Percentiles rank a stretch among this genome's conserved stretches.
Evolutionary conservation across 2,329 filamentous ascomycete genomes (phyloP).

Genomic region (Microsporum ferrugineum): DNA sequence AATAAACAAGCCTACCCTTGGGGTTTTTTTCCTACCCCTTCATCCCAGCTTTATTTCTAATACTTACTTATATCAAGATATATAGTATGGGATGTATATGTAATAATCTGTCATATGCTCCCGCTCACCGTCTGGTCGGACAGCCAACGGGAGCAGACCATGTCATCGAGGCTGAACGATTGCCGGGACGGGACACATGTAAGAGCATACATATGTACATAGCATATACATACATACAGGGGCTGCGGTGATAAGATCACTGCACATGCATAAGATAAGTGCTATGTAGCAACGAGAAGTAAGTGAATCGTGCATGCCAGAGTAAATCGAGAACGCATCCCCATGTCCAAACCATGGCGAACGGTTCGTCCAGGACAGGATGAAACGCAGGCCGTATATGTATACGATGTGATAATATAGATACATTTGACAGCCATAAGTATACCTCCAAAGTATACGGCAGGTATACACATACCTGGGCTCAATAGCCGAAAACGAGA

Average conservation of each 20-base stretch:
- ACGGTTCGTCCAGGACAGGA: neutral
- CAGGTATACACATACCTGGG: neutral
- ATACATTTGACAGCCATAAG: neutral
- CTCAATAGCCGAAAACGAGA: neutral
- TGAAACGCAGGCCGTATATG: neutral
- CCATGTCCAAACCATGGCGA: neutral
- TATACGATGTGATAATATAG: neutral
- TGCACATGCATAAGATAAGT: neutral
- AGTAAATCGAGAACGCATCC: neutral
- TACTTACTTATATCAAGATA: too few species aligned
- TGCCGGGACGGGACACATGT: neutral
- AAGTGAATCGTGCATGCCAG: too few species aligned
- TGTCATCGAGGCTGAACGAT: constrained; percentile 1
- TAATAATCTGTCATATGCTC: neutral
- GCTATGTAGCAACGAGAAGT: neutral
- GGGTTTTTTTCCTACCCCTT: too few species aligned
- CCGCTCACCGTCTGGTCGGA: neutral
- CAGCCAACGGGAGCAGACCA: constrained; percentile 1
- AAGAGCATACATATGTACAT: neutral
- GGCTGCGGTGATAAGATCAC: neutral
- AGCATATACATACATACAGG: neutral
- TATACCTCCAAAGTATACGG: neutral
- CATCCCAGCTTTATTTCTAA: too few species aligned
- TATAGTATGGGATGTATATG: too few species aligned
- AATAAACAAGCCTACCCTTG: too few species aligned